phyloP scores from a whole-genome alignment of 306 rosid species.

The Casuarina cunninghamiana region DNA sequence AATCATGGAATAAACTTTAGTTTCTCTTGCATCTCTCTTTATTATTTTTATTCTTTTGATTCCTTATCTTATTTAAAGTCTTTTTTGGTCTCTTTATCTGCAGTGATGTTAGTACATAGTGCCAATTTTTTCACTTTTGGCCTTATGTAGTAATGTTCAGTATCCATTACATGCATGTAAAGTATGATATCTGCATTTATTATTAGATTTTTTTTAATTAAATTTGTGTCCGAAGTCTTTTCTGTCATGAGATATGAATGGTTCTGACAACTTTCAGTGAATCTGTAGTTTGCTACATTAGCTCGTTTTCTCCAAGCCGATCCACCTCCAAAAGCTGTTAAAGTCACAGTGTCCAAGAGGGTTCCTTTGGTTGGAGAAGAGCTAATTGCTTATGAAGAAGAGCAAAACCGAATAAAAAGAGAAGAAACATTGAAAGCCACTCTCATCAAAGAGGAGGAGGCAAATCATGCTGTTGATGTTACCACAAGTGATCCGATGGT shows the following conservation, averaged over 20 bases:
- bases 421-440: conserved; percentile 92
- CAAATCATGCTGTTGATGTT: conserved; percentile 54
- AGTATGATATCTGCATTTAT: not conserved
- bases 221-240: not conserved
- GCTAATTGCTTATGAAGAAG: conserved; percentile 92
- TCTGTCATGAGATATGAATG: conserved; percentile 12
- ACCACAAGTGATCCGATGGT: conserved; percentile 72
- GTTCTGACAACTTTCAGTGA: conserved; percentile 16
- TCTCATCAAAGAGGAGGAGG: conserved; percentile 77
- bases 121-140: not conserved
- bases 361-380: conserved; percentile 96
- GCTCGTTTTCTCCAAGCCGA: conserved; percentile 98
- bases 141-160: not conserved
- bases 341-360: conserved; percentile 86
- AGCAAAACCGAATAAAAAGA: conserved; percentile 79
- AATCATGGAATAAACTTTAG: not conserved
- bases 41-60: not conserved
- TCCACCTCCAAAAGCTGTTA: conserved; percentile 99
- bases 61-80: not conserved
- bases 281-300: conserved; percentile 77
- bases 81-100: not conserved
- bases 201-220: not conserved
- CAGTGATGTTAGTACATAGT: not conserved
- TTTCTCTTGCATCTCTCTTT: not conserved
- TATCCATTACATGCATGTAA: not conserved